Conservation (phyloP, 2,329 filamentous ascomycete species). For the Fusarium papillatum region DNA sequence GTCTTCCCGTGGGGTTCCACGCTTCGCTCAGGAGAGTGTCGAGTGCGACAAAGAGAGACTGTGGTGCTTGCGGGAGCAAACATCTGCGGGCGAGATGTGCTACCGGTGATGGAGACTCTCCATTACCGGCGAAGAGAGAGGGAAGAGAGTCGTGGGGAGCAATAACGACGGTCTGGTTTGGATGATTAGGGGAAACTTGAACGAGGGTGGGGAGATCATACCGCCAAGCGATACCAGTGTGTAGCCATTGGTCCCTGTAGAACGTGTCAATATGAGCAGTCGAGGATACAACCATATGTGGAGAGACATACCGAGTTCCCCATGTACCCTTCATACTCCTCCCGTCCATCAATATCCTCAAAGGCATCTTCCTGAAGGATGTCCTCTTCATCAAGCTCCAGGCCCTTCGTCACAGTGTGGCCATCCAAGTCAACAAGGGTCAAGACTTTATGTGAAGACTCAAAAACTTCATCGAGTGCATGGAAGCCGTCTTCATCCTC, state of each 20-base stretch:
- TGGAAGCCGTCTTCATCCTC: conserved; percentile 20
- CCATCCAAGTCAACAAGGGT: conserved; percentile 46
- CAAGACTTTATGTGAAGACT: conserved; percentile 31
- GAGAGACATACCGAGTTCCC: conserved; percentile 43
- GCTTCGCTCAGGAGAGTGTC: conserved; percentile 2
- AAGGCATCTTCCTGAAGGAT: conserved; percentile 43
- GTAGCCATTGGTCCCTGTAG: conserved; percentile 35
- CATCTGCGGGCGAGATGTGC: conserved; percentile 15
- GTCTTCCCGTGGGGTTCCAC: neutral
- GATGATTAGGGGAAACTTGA: too few species aligned
- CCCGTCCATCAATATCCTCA: conserved; percentile 20
- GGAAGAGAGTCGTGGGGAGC: conserved; percentile 31
- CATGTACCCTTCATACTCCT: conserved; percentile 45
- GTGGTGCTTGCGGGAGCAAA: neutral
- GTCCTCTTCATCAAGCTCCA: conserved; percentile 32
- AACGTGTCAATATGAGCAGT: neutral
- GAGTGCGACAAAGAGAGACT: conserved; percentile 7
- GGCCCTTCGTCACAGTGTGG: conserved; percentile 20
- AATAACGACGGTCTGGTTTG: conserved; percentile 32
- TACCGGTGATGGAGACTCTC: neutral
- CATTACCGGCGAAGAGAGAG: conserved; percentile 10
- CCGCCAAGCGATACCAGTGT: conserved; percentile 42
- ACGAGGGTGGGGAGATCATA: too few species aligned
- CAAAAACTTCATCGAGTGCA: conserved; percentile 21
- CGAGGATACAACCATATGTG: neutral